These are phyloP conservation scores for Oligophagozyma castellii DNA, from an alignment of 1,139 yeast genomes.

Conservation along the genomic window DNA sequence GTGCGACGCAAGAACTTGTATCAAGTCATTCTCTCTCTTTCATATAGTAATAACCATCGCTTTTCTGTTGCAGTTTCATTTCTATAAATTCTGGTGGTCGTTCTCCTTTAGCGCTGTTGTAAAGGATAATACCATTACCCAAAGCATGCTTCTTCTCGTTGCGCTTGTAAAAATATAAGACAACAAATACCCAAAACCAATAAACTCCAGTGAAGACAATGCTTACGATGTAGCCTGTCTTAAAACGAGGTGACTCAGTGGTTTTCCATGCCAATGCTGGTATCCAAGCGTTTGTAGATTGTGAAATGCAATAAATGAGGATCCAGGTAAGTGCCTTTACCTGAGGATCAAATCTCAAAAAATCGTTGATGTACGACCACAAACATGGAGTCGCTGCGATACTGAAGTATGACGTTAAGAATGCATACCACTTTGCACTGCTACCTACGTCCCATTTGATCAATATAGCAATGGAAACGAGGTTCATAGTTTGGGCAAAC, in stretches of 20 bases:
- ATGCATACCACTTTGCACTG: conserved; percentile 27
- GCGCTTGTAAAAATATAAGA: conserved; percentile 42
- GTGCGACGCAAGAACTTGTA: no score
- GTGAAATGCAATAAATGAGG: conserved; percentile 25
- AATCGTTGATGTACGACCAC: conserved; percentile 28
- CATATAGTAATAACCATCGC: conserved; percentile 21
- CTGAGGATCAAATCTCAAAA: conserved; percentile 27
- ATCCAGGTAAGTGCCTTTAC: conserved; percentile 27
- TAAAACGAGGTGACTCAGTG: conserved; percentile 37
- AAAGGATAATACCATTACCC: conserved; percentile 37
- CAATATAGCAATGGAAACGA: conserved; percentile 31
- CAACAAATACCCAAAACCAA: conserved; percentile 41
- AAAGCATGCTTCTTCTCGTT: conserved; percentile 41
- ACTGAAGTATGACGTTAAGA: conserved; percentile 24
- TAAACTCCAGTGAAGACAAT: conserved; percentile 40
- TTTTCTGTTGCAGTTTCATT: conserved; percentile 15
- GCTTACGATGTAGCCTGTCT: conserved; percentile 39
- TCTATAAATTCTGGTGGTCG: conserved; percentile 22
- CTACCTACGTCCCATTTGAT: conserved; percentile 32
- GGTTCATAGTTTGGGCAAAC: conserved; percentile 37
- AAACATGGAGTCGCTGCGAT: conserved; percentile 26
- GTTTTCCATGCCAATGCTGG: conserved; percentile 40
- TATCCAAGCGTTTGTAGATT: conserved; percentile 27
- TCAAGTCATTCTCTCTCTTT: no score
- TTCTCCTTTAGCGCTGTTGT: conserved; percentile 20